Base-by-base conservation (phyloP, 495 filamentous ascomycete species). In the Aspergillus cavernicola region DNA sequence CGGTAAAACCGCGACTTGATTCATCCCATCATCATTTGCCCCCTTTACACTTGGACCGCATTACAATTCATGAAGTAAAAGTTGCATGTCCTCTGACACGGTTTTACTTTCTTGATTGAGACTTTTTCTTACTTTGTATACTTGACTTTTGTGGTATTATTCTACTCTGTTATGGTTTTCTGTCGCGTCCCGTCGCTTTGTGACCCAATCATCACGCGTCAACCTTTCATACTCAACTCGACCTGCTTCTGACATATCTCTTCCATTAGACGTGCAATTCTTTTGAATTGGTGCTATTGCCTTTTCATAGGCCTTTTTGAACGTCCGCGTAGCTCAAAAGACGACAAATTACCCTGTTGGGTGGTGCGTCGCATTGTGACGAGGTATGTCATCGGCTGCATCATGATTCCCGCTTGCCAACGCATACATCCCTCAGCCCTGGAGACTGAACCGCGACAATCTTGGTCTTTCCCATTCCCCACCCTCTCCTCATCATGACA, bases 301-400 rank as follows among this genome's bases (percentile, higher is more conserved):
- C 44, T 39, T 41, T 38, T 22, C 11, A 24, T 29, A 11, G 26
- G 41, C 28, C 32, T 20, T 26, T 43, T 20, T 33, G 36, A 12
- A 28, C 20, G 26, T 48, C 37, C 44, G 35, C 53, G 55, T 31
- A 44, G 47, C 11, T 22, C 15, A 11, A 37, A 46, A 56, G 23
- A 23, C 44, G 40, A 50, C 44, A 18, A 50, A 50, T 53, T 63
- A 47, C 49, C 53, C 56, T 57, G 38, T 48, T 52, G 53, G 54
- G 58, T 46, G 39, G 47, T 61, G 64, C 68, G 61, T 67, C 63
- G 68, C 69, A 65, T 46, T 49, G 72, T 65, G 63, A 69, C 68
- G 63, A 72, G 70, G 74, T 77, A 76, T 68, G 72, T 71, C 56
- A 48, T 58, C 58, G 57, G 57, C 66, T 72, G 66, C 70, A 72